Evolutionary conservation across 768 basidiomycete species (phyloP), one percentile per base, ranked within the genome.

Genomic region (Cystobasidium ongulense): DNA sequence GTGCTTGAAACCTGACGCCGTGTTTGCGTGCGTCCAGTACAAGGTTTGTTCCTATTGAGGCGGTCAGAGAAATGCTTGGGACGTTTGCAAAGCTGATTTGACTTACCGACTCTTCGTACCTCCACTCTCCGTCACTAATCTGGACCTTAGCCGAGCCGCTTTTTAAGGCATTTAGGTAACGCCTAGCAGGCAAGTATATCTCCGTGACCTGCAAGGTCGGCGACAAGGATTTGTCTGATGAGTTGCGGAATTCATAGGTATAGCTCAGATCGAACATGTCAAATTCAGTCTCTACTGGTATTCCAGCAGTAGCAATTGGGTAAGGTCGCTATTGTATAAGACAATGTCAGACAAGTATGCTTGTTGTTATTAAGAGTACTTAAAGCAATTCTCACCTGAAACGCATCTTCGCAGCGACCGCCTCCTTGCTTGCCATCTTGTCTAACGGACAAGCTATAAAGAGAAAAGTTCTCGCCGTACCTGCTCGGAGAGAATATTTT

Each of bases 381-480:
- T 23, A 36, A 8, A 23, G 25, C 13, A 65, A 5, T 13, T 77
- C 83, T 73, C 53, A 83, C 83, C 29, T 95, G 91, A 64, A 96
- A 81, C 1, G 89, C 85, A 17, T 86, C 82, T 1, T 86, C n/a
- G 85, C 83, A 1, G 87, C 70, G 8, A 64, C 75, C 1, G 23
- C 84, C 23, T 82, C 82, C 80, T 90, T 90, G 68, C 13, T 67
- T 64, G 29, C 52, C 50, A 21, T 64, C 64, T 38, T 52, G 76
- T 11, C 43, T 72, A 66, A 21, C 77, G n/a, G 50, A 75, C 25
- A 67, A 66, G 73, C 63, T 75, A 85, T 92, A 97, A 91, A 91
- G 96, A 0, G 91, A 92, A 80, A 99, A 97, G 82, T 94, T 96
- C 81, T 99, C 94, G 66, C 90, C 91, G 77, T 94, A 95, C 94